Evolutionary conservation across 1,284 basidiomycete species (phyloP).

Genomic region (Rhodotorula sp.): DNA sequence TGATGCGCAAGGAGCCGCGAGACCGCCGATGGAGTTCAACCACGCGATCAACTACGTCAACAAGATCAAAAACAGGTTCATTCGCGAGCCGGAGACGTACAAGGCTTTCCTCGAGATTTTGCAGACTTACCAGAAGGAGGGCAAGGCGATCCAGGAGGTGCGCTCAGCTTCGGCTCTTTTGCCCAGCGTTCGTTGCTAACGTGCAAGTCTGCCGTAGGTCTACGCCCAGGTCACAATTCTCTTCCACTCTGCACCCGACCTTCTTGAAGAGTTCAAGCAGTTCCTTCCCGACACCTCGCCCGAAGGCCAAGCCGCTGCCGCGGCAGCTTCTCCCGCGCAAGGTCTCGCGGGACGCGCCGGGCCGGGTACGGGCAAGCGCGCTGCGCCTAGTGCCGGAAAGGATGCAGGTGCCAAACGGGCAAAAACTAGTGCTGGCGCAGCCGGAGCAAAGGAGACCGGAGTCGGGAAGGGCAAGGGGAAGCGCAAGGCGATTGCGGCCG

Average conservation of each 20-base stretch:
- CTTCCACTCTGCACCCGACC: slow-evolving; percentile 87
- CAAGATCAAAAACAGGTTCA: slow-evolving; percentile 94
- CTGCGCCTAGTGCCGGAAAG: slow-evolving; percentile 9
- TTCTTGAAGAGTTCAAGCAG: slow-evolving; percentile 91
- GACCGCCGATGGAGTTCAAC: slow-evolving; percentile 76
- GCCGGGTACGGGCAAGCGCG: slow-evolving; percentile 8
- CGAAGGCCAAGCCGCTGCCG: slow-evolving; percentile 13
- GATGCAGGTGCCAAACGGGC: slow-evolving; percentile 12
- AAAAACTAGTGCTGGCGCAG: slow-evolving; percentile 5
- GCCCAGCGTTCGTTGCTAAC: slow-evolving; percentile 25
- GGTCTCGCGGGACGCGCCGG: not conserved
- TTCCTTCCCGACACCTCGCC: slow-evolving; percentile 72
- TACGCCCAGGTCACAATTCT: slow-evolving; percentile 87
- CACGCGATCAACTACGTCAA: slow-evolving; percentile 98
- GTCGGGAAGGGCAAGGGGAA: slow-evolving; percentile 28
- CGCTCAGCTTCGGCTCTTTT: slow-evolving; percentile 21
- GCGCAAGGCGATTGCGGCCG: slow-evolving; percentile 15
- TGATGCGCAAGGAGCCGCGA: not conserved
- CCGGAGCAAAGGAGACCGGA: not conserved
- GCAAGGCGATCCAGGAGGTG: slow-evolving; percentile 80
- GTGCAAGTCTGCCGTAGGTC: slow-evolving; percentile 58
- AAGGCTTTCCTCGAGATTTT: slow-evolving; percentile 98
- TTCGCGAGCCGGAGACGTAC: slow-evolving; percentile 91
- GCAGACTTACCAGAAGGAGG: slow-evolving; percentile 96
- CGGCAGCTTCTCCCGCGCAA: not conserved